A percentile compares a stretch with the other conserved stretches of the same genome.
These are phyloP conservation scores for Mycena galericulata DNA, from an alignment of 768 basidiomycete species.

Conservation along the genomic window DNA sequence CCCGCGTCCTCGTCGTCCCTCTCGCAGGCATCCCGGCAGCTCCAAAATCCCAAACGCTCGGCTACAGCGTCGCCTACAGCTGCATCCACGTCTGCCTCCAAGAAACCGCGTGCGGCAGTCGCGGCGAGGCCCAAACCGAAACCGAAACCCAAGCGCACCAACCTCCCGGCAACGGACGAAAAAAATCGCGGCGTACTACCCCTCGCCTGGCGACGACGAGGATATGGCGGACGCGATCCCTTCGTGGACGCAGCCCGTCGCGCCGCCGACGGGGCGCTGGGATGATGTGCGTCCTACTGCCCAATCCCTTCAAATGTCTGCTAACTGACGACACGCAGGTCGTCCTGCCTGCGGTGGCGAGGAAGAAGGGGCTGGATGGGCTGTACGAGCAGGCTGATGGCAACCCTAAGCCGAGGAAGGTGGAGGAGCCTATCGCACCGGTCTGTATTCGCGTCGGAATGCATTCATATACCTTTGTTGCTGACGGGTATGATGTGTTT, in stretches of 20 bases:
- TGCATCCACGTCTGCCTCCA: slow-evolving; percentile 47
- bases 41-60: slow-evolving; percentile 45
- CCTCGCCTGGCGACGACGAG: slow-evolving; percentile 64
- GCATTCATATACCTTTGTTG: background rate
- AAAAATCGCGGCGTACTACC: slow-evolving; percentile 72
- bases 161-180: slow-evolving; percentile 52
- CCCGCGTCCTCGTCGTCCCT: slow-evolving; percentile 49
- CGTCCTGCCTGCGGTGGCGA: slow-evolving; percentile 85
- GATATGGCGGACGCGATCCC: slow-evolving; percentile 83
- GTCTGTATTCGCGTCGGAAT: slow-evolving; percentile 55
- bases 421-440: slow-evolving; percentile 61
- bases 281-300: slow-evolving; percentile 80
- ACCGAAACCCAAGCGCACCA: slow-evolving; percentile 53
- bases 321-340: slow-evolving; percentile 59
- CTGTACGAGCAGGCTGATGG: slow-evolving; percentile 79
- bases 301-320: slow-evolving; percentile 16
- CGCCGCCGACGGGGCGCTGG: slow-evolving; percentile 77
- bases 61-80: slow-evolving; percentile 37
- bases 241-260: slow-evolving; percentile 80
- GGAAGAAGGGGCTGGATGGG: slow-evolving; percentile 82
- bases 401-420: slow-evolving; percentile 66
- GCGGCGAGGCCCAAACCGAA: slow-evolving; percentile 51
- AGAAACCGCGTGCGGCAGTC: slow-evolving; percentile 56
- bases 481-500: background rate
- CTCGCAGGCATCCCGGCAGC: slow-evolving; percentile 43